phyloP scores from a whole-genome alignment of 768 basidiomycete genomes.

The Butyriboletus loyo region DNA sequence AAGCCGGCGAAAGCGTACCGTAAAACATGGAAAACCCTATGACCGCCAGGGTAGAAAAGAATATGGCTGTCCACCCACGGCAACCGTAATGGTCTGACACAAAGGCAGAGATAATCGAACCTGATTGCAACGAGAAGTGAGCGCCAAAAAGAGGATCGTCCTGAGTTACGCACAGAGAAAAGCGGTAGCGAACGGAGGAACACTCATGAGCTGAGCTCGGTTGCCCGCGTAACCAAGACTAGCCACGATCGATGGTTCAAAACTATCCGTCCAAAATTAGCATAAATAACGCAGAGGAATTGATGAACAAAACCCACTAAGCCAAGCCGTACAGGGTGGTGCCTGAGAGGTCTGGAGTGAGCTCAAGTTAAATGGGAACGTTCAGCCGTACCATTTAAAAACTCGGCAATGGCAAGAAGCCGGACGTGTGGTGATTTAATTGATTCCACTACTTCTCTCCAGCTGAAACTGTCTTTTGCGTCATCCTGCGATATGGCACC shows the following conservation, averaged over 20 bases:
- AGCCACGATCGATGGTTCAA: slow-evolving; percentile 69
- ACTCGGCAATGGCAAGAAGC: slow-evolving; percentile 47
- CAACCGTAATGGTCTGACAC: slow-evolving; percentile 52
- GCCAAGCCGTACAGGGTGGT: slow-evolving; percentile 14
- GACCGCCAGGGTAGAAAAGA: slow-evolving; percentile 41
- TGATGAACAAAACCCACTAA: slow-evolving; percentile 18
- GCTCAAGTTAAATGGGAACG: neutral
- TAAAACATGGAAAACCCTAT: slow-evolving; percentile 57
- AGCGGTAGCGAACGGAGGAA: slow-evolving; percentile 52
- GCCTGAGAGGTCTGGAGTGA: slow-evolving; percentile 12
- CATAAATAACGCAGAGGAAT: slow-evolving; percentile 32
- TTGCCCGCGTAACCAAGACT: slow-evolving; percentile 54
- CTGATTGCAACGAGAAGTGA: slow-evolving; percentile 16
- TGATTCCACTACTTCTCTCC: slow-evolving; percentile 50
- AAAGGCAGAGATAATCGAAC: slow-evolving; percentile 41
- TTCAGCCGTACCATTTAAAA: slow-evolving; percentile 46
- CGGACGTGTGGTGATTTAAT: slow-evolving; percentile 53
- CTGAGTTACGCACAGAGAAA: slow-evolving; percentile 41
- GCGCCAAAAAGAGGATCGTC: neutral
- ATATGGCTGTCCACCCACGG: slow-evolving; percentile 46
- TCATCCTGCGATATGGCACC: slow-evolving; percentile 40
- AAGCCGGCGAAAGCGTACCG: slow-evolving; percentile 31
- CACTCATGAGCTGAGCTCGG: slow-evolving; percentile 60
- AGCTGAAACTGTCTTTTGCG: slow-evolving; percentile 47
- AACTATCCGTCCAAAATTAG: slow-evolving; percentile 40